Evolutionary conservation across 805 yeast species (phyloP), one percentile per base, ranked within the genome.

Genomic region (Naumovozyma castellii): DNA sequence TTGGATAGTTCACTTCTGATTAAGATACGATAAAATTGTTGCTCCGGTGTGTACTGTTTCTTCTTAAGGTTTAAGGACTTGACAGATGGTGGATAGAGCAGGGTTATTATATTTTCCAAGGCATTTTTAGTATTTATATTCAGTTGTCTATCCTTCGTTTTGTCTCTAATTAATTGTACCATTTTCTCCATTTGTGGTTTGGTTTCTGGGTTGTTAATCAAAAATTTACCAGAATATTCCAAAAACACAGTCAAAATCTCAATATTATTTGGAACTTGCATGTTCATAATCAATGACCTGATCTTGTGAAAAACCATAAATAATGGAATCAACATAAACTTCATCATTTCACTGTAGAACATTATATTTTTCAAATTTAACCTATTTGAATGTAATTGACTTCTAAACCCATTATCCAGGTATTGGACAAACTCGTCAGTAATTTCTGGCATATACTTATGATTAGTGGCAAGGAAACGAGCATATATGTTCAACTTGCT

Each of bases 231-330:
- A 48, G 84, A 71, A 29, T 75, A 67, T 50, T 87, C 94, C 51
- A 85, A 80, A 33, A 85, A 62, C n/a, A 79, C 69, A 8, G 76
- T 68, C 41, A 87, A 61, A 5, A 80, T 72, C 49, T 83, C 94
- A 42, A 84, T 71, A 54, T 81, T 84, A 44, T 72, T 71, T 6
- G 76, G 69, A 0, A 70, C 66, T 4, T 71, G 66, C 28, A 76
- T 50, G 38, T 72, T 71, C 40, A 75, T 51, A 2, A 82, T 72
- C 47, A 84, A 62, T 1, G 70, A 62, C 49, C 85, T 68, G 35
- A 87, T 69, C 53, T 80, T 82, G 57, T 86, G 88, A 54, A 85
- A 81, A 10, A 80, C 66, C 42, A 80, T 68, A 57, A 77, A 79
- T n/a, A 69, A 64, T 0, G 94, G 90, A 13, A 86, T 67, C 44